Conservation (phyloP, 306 rosid species). For the Ammopiptanthus mongolicus region DNA sequence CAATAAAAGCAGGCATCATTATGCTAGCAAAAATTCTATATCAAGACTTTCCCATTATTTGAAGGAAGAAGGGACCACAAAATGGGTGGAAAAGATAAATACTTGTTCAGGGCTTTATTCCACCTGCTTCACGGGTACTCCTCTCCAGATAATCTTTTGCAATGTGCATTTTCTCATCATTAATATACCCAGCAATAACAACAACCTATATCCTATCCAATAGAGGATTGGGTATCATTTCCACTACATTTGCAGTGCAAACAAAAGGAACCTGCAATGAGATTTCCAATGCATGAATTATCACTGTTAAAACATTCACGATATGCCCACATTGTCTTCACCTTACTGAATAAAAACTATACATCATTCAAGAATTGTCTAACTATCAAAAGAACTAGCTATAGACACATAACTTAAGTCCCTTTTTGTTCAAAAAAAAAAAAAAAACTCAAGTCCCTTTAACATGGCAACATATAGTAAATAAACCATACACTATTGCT, state of each 20-base stretch:
- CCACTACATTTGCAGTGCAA: no score
- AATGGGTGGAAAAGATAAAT: slow-evolving; percentile 1
- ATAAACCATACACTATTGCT: slow-evolving; percentile 10
- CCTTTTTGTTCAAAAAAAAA: no score
- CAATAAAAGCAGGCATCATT: neutral
- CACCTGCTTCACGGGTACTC: slow-evolving; percentile 88
- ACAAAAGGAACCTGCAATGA: no score
- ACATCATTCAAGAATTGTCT: neutral
- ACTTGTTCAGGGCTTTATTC: slow-evolving; percentile 89
- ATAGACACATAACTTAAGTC: slow-evolving; percentile 37
- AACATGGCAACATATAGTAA: neutral
- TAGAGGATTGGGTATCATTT: no score
- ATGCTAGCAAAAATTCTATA: neutral
- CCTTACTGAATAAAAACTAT: neutral
- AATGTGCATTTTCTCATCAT: no score
- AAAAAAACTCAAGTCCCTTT: no score
- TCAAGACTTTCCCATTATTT: neutral
- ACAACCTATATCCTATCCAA: no score
- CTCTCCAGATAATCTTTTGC: slow-evolving; percentile 96
- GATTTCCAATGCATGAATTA: no score
- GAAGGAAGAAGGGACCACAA: slow-evolving; percentile 6
- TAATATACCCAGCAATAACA: no score
- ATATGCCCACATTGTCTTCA: slow-evolving; percentile 12
- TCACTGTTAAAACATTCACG: neutral
- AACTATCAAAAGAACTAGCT: neutral